Percentiles rank a stretch among this genome's conserved stretches.
These are phyloP conservation scores for Populus tomentosa DNA, from an alignment of 441 rosid genomes.

Conservation along the genomic window DNA sequence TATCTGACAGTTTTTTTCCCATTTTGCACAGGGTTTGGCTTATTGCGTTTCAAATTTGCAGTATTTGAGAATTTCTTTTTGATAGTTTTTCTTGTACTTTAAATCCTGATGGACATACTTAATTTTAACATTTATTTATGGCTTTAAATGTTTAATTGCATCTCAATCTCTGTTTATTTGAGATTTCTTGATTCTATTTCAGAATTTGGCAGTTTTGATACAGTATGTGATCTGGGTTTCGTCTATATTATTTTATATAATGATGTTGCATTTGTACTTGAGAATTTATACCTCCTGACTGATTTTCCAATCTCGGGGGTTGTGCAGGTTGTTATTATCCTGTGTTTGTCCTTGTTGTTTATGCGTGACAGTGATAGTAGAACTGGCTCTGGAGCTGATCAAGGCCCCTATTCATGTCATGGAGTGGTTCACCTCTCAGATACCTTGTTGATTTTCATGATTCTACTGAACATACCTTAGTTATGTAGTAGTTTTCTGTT, in stretches of 20 bases:
- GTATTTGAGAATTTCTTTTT: too few species aligned
- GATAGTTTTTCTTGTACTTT: not conserved
- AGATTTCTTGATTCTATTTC: too few species aligned
- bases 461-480: not conserved
- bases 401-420: constrained; percentile 72
- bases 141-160: not conserved
- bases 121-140: not conserved
- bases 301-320: not conserved
- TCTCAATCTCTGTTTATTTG: not conserved
- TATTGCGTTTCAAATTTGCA: not conserved
- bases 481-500: not conserved
- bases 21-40: not conserved
- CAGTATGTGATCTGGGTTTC: not conserved
- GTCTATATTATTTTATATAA: not conserved
- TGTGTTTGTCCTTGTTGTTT: constrained; percentile 56
- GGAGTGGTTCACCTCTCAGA: constrained; percentile 64
- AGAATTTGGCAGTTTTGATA: too few species aligned
- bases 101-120: too few species aligned
- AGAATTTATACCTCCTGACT: not conserved
- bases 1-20: not conserved
- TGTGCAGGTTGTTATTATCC: constrained; percentile 57
- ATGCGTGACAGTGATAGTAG: constrained; percentile 56
- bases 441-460: constrained; percentile 44
- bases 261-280: not conserved
- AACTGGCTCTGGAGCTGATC: constrained; percentile 60